Evolutionary conservation across 225 moss, liverwort and hornwort species (phyloP).

Genomic region (Rhytidiadelphus loreus): DNA sequence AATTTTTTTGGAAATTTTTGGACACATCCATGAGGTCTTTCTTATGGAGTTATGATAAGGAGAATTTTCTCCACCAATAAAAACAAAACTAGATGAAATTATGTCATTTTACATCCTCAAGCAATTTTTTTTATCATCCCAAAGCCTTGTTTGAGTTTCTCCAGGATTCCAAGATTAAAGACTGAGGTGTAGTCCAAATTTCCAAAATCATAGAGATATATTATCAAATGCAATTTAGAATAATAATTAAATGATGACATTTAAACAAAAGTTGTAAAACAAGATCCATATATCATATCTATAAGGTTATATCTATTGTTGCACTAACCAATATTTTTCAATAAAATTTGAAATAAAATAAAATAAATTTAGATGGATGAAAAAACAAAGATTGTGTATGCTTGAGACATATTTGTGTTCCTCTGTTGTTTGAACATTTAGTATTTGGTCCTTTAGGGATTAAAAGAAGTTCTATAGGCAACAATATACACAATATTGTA

Average conservation of each 20-base stretch:
- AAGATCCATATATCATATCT: accelerated
- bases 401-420: not conserved
- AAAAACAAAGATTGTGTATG: not conserved
- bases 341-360: not conserved
- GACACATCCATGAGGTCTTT: not conserved
- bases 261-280: not conserved
- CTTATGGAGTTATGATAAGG: not conserved
- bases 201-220: not conserved
- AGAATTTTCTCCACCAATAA: not conserved
- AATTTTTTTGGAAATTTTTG: not conserved
- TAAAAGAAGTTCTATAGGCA: not conserved
- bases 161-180: accelerated
- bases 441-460: accelerated
- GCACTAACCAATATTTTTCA: not conserved
- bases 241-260: not conserved
- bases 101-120: accelerated
- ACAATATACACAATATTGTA: not conserved
- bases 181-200: not conserved
- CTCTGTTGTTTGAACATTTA: accelerated
- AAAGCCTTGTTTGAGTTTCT: not conserved
- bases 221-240: not conserved
- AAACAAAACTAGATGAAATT: not conserved
- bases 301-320: not conserved
- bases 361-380: not conserved
- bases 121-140: accelerated